Percentiles rank a stretch among this genome's conserved stretches.
phyloP scores from a whole-genome alignment of 441 rosid species.

The Hura crepitans region DNA sequence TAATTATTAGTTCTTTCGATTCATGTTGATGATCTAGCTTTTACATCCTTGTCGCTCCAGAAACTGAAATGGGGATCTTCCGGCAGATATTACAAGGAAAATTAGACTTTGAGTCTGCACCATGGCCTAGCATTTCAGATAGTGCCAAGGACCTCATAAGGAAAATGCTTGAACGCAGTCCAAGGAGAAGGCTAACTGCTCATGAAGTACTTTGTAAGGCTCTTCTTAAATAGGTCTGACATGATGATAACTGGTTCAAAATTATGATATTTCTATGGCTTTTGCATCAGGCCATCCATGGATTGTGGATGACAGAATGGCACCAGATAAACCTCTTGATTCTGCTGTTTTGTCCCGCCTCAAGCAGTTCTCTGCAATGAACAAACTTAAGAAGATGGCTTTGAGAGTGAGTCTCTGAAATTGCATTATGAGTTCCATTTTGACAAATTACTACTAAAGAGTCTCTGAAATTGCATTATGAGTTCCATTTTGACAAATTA shows the following conservation, averaged over 20 bases:
- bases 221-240: constrained; percentile 14
- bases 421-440: not conserved
- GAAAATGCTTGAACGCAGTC: constrained; percentile 71
- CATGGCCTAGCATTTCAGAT: constrained; percentile 77
- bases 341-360: constrained; percentile 56
- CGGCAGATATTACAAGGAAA: constrained; percentile 69
- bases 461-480: constrained; percentile 12
- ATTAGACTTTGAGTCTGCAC: constrained; percentile 66
- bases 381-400: constrained; percentile 86
- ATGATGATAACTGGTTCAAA: not conserved
- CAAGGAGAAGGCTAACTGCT: constrained; percentile 61
- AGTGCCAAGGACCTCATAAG: constrained; percentile 71
- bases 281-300: constrained; percentile 63
- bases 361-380: constrained; percentile 82
- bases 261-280: constrained; percentile 13
- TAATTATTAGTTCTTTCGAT: not conserved
- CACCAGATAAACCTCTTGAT: constrained; percentile 58
- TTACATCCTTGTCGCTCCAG: constrained; percentile 27
- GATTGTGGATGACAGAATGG: constrained; percentile 51
- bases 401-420: constrained; percentile 45
- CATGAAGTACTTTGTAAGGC: constrained; percentile 73
- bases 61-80: constrained; percentile 80
- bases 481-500: not conserved
- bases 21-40: constrained; percentile 7
- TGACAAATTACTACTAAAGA: constrained; percentile 11